Percentiles rank a stretch among this genome's conserved stretches.
These are phyloP conservation scores for Syzygium malaccense DNA, from an alignment of 441 rosid genomes.

Conservation along the genomic window DNA sequence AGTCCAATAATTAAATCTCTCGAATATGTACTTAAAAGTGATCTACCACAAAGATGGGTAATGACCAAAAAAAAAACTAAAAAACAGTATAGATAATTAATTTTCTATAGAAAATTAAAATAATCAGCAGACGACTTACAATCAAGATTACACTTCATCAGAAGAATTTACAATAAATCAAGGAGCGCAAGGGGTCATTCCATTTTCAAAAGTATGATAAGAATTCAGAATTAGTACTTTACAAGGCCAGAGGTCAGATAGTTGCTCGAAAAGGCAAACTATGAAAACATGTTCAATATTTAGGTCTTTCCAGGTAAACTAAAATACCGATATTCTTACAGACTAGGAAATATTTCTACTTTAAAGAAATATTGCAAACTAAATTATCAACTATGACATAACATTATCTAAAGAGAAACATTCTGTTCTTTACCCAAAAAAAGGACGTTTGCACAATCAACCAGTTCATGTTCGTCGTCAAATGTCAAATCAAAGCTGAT, in stretches of 20 bases:
- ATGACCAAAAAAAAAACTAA: neutral
- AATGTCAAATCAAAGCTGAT: neutral
- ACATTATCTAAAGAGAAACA: neutral
- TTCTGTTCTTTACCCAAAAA: neutral
- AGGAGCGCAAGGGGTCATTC: neutral
- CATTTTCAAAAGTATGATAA: neutral
- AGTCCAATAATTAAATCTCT: conserved; percentile 9
- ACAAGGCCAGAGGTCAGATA: neutral
- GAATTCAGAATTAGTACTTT: neutral
- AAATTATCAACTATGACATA: neutral
- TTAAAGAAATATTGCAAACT: neutral
- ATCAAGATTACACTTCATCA: neutral
- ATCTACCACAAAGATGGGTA: neutral
- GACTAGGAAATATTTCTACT: neutral
- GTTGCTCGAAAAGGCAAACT: neutral
- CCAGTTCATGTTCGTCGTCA: neutral
- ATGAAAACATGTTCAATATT: neutral
- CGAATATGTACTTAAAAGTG: neutral
- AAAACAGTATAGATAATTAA: neutral
- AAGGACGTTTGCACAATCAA: neutral
- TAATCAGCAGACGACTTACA: neutral
- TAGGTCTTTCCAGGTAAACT: neutral
- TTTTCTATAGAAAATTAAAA: neutral
- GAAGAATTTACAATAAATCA: neutral
- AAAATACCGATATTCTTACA: neutral